A percentile compares a stretch with the other conserved stretches of the same genome.
Conservation (phyloP, 306 rosid species). For the Cucumis melo region DNA sequence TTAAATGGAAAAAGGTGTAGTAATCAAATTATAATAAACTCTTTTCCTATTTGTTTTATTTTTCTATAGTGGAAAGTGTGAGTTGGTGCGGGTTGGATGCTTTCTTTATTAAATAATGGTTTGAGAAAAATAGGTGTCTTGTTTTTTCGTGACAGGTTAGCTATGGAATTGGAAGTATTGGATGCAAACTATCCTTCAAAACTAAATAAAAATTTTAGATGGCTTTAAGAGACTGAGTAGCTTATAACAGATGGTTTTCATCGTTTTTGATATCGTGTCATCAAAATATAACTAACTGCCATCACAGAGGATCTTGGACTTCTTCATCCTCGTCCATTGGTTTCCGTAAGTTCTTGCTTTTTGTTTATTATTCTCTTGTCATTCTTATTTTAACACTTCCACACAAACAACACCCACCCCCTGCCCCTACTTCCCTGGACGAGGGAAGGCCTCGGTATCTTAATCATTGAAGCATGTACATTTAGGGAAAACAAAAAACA, state of each 20-base stretch:
- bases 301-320: not conserved
- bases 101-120: not conserved
- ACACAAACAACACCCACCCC: not conserved
- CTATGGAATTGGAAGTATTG: slow-evolving; percentile 18
- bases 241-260: slow-evolving; percentile 3
- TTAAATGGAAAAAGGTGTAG: slow-evolving; percentile 12
- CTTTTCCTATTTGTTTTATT: not conserved
- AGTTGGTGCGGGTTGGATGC: not conserved
- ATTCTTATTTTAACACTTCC: not conserved
- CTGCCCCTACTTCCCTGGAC: not conserved
- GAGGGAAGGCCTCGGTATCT: not conserved
- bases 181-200: slow-evolving; percentile 20
- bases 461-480: not conserved
- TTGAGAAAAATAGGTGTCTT: slow-evolving; percentile 7
- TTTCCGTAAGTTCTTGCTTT: not conserved
- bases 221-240: slow-evolving; percentile 23
- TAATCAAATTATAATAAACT: not conserved
- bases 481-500: not conserved
- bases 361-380: not conserved
- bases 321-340: not conserved
- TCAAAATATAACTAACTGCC: not conserved
- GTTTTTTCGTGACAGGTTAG: slow-evolving; percentile 7
- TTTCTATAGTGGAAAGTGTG: not conserved
- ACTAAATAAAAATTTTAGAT: slow-evolving; percentile 2
- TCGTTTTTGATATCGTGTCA: not conserved